Percentiles rank a stretch among this genome's conserved stretches.
phyloP scores from a whole-genome alignment of 441 rosid species.

The Macaranga tanarius region DNA sequence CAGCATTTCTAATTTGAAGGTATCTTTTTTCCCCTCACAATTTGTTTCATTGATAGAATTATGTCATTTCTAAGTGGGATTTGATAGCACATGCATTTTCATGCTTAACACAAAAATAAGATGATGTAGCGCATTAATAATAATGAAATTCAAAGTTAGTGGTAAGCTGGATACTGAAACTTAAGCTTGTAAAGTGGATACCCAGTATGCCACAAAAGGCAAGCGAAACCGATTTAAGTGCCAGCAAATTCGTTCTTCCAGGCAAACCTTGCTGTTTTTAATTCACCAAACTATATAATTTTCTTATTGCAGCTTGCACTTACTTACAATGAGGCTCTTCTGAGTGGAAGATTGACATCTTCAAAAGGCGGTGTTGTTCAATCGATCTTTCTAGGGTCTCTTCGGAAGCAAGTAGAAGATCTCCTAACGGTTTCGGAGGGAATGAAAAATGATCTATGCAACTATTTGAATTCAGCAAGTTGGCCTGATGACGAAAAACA shows the following conservation, averaged over 20 bases:
- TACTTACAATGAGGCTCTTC: constrained; percentile 69
- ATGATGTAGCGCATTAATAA: not conserved
- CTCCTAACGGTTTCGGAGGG: constrained; percentile 43
- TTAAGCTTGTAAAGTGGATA: not conserved
- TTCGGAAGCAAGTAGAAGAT: constrained; percentile 70
- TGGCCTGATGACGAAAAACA: constrained; percentile 55
- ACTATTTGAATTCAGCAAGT: constrained; percentile 51
- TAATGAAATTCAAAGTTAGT: not conserved
- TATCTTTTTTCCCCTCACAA: constrained; percentile 26
- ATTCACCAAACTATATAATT: not conserved
- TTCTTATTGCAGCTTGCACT: constrained; percentile 64
- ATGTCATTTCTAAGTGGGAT: not conserved
- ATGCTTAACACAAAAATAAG: not conserved
- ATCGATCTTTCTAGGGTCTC: constrained; percentile 64
- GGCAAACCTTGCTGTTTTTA: not conserved
- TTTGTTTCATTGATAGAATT: not conserved
- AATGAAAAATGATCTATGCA: constrained; percentile 39
- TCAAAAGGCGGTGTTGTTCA: constrained; percentile 72
- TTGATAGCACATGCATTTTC: not conserved
- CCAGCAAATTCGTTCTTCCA: not conserved
- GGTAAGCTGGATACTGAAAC: not conserved
- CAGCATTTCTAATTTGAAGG: constrained; percentile 81
- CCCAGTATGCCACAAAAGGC: not conserved
- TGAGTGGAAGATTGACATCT: constrained; percentile 60
- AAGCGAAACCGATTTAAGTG: not conserved